Percentiles rank a stretch among this genome's conserved stretches.
These are phyloP conservation scores for slime mould (Dictyostelium discoideum) DNA, from an alignment of 78 protist species.

Conservation along the genomic window dicty_2.7 NC_007088.5:3179501-3180000, in stretches of 20 bases:
- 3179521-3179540: background rate
- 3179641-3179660: too few relatives aligned
- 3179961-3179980: too few relatives aligned
- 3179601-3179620: too few relatives aligned
- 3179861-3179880: background rate
- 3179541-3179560: background rate
- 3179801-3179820: slow-evolving; percentile 39
- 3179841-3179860: slow-evolving; percentile 32
- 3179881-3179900: too few relatives aligned
- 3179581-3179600: too few relatives aligned
- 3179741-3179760: background rate
- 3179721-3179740: background rate
- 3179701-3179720: background rate
- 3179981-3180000: too few relatives aligned
- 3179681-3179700: background rate
- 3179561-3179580: background rate
- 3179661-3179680: background rate
- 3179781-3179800: slow-evolving; percentile 22
- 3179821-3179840: slow-evolving; percentile 58
- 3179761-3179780: slow-evolving; percentile 18
- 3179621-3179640: too few relatives aligned
- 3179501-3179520: background rate
- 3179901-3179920: too few relatives aligned
- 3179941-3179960: too few relatives aligned
- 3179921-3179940: too few relatives aligned